Percentiles rank a stretch among this genome's conserved stretches.
phyloP scores from a whole-genome alignment of 2,329 filamentous ascomycete species.

The Cladorrhinum sp. region DNA sequence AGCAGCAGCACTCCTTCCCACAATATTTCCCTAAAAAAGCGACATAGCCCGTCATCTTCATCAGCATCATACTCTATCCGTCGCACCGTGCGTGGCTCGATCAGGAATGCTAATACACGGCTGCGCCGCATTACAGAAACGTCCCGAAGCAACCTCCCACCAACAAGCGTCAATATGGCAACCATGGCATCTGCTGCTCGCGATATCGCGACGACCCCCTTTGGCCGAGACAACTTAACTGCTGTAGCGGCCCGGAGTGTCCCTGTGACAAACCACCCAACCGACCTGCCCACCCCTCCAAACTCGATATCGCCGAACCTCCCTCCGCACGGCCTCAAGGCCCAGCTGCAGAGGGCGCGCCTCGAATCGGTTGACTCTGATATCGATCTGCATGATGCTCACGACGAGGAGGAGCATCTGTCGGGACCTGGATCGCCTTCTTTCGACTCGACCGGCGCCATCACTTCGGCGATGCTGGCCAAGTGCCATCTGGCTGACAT shows the following conservation, averaged over 20 bases:
- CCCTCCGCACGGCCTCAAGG: slow-evolving; percentile 74
- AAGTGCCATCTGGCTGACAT: slow-evolving; percentile 89
- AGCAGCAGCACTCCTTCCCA: slow-evolving; percentile 1
- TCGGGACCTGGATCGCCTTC: slow-evolving; percentile 44
- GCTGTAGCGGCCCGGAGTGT: slow-evolving; percentile 67
- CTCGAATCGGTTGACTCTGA: slow-evolving; percentile 76
- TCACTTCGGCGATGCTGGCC: slow-evolving; percentile 81
- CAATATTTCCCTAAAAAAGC: slow-evolving; percentile 8
- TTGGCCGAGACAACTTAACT: slow-evolving; percentile 67
- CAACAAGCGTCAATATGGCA: slow-evolving; percentile 53
- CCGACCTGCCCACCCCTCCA: slow-evolving; percentile 86
- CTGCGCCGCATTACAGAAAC: slow-evolving; percentile 35
- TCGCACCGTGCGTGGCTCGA: slow-evolving; percentile 22
- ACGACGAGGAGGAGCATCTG: slow-evolving; percentile 40
- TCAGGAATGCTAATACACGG: slow-evolving; percentile 32
- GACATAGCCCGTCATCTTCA: slow-evolving; percentile 15
- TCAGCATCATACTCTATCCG: slow-evolving; percentile 20
- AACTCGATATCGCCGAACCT: slow-evolving; percentile 92
- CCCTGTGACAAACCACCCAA: slow-evolving; percentile 61
- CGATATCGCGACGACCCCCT: slow-evolving; percentile 62
- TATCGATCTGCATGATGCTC: slow-evolving; percentile 74
- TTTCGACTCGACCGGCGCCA: slow-evolving; percentile 73
- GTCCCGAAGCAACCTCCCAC: slow-evolving; percentile 44
- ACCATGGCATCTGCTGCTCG: slow-evolving; percentile 64
- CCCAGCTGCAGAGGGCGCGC: slow-evolving; percentile 58